These are phyloP conservation scores for Fusarium sp. DNA, from an alignment of 2,329 filamentous ascomycete genomes.

Conservation along the genomic window DNA sequence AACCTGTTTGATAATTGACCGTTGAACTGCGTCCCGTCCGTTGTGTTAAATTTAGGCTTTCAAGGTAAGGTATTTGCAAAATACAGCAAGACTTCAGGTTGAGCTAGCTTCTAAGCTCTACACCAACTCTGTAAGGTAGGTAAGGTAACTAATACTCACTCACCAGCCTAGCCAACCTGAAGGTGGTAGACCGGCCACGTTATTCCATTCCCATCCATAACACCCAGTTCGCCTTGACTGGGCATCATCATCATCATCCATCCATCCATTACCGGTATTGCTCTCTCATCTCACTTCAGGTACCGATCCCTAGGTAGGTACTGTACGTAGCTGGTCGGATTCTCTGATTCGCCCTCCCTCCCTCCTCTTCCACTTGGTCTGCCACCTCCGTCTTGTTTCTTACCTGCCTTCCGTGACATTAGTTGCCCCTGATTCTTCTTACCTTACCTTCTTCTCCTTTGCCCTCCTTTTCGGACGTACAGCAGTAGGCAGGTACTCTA, in stretches of 20 bases:
- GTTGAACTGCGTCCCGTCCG: neutral
- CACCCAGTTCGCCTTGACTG: conserved; percentile 2
- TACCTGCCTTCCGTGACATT: conserved; percentile 10
- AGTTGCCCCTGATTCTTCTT: conserved; percentile 38
- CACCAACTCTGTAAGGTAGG: conserved; percentile 19
- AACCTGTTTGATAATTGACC: neutral
- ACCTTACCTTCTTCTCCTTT: conserved; percentile 9
- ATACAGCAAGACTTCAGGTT: neutral
- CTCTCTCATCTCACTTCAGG: conserved; percentile 27
- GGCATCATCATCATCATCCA: conserved; percentile 13
- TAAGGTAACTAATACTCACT: neutral
- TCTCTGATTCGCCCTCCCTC: conserved; percentile 9
- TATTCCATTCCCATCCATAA: conserved; percentile 28
- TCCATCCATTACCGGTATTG: neutral
- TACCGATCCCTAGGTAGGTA: conserved; percentile 9
- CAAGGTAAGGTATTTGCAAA: conserved; percentile 5
- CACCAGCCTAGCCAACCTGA: neutral
- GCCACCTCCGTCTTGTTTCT: conserved; percentile 13
- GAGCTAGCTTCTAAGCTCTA: conserved; percentile 11
- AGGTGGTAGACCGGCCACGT: conserved; percentile 22
- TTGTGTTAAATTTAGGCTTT: neutral
- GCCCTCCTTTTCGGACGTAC: neutral
- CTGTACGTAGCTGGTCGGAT: neutral
- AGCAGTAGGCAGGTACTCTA: neutral
- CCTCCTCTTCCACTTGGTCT: neutral